Evolutionary conservation across 2,329 filamentous ascomycete species (phyloP), one percentile per base, ranked within the genome.

Genomic region (Keithomyces neogunnii): DNA sequence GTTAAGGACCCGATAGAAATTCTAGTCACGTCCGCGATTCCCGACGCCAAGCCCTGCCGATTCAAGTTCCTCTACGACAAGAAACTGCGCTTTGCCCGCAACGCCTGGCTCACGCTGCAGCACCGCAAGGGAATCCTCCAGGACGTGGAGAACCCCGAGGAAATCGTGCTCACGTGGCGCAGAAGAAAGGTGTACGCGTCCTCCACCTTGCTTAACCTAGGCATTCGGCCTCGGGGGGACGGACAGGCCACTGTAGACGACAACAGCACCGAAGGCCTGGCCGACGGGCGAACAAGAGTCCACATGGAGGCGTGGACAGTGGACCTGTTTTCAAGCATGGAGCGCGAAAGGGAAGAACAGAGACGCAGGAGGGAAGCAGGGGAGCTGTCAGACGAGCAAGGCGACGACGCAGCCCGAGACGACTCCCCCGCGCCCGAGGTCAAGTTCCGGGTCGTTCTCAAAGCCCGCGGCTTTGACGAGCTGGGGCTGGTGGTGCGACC

Each of bases 161-260:
- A 73, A 1, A 71, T 95, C 19, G 86, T 93, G 59, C 76, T 97
- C 51, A 93, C 88, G 0, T 96, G 88, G 85, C 84, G 84, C 56
- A 78, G 81, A 30, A 81, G 80, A 52, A 80, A 81, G 53, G 69
- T 96, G 3, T 96, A 86, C 63, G 81, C 87, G 56, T 78, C 80
- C n/a, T 88, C 87, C 4, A 91, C 85, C 1, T 84, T 88, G 53
- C 75, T 76, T 49, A 83, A 78, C 46, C 70, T 95, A 5, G 83
- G 84, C 5, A 77, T 93, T 45, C 63, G 69, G 7, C 70, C 73
- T 0, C 65, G 69, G 9, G 62, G 55, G 5, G 60, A 61, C 10
- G 66, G 75, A 4, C 75, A 76, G 40, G 65, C 73, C 11, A 66
- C 77, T 26, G 60, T 63, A 9, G 64, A 71, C 45, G 53, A 52